Percentiles rank a stretch among this genome's conserved stretches.
Evolutionary conservation across 441 rosid species (phyloP).

Genomic region (Gossypium trilobum): DNA sequence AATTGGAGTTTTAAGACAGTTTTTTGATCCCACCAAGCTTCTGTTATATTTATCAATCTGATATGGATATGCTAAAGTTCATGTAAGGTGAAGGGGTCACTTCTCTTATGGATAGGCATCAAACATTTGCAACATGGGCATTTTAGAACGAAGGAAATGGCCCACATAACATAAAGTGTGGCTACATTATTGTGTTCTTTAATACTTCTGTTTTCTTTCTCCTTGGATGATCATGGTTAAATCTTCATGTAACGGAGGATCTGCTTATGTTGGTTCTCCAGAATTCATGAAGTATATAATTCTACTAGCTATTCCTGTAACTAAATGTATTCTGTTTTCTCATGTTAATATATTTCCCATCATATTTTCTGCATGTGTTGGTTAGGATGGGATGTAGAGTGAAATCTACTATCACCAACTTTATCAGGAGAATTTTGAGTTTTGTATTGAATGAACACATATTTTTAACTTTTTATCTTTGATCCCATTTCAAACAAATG

Average conservation of each 20-base stretch:
- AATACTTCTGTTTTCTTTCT: not conserved
- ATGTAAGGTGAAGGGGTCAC: not conserved
- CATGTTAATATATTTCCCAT: not conserved
- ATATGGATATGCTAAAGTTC: not conserved
- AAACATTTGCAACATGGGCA: not conserved
- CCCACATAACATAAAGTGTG: not conserved
- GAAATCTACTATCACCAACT: not conserved
- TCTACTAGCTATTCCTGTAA: not conserved
- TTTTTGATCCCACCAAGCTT: not conserved
- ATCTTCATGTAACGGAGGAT: not conserved
- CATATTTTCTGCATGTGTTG: not conserved
- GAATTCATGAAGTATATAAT: not conserved
- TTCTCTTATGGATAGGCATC: not conserved
- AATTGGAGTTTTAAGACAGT: not conserved
- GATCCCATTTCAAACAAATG: not conserved
- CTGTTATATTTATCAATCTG: not conserved
- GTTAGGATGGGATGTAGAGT: not conserved
- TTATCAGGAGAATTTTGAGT: not conserved
- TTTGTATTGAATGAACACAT: slow-evolving; percentile 3
- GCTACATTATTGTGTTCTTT: not conserved
- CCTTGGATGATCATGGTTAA: not conserved
- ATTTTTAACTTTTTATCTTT: not conserved
- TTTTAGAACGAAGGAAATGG: not conserved
- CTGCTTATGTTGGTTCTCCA: not conserved
- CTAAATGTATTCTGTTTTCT: not conserved